phyloP scores from a whole-genome alignment of 768 basidiomycete species.

The Favolaschia claudopus region DNA sequence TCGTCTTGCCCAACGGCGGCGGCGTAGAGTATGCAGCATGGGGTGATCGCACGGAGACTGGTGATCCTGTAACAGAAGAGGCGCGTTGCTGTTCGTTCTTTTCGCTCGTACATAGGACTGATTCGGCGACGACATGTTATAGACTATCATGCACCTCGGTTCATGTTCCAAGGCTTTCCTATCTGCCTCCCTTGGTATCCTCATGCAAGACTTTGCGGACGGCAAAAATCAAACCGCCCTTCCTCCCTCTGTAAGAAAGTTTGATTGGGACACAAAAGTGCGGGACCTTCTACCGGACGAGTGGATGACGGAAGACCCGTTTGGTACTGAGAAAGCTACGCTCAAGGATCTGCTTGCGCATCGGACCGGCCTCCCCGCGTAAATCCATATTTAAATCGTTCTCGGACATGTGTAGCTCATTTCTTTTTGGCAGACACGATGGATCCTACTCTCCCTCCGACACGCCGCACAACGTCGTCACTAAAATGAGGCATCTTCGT shows the following conservation, averaged over 20 bases:
- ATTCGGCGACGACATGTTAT: neutral
- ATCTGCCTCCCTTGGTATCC: slow-evolving; percentile 45
- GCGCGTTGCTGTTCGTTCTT: slow-evolving; percentile 36
- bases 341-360: slow-evolving; percentile 46
- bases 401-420: neutral
- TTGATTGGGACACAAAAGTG: slow-evolving; percentile 47
- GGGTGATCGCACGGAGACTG: slow-evolving; percentile 45
- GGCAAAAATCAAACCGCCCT: slow-evolving; percentile 44
- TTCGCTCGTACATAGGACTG: neutral
- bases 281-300: slow-evolving; percentile 45
- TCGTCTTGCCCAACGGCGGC: slow-evolving; percentile 35
- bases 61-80: slow-evolving; percentile 38
- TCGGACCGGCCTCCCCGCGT: slow-evolving; percentile 45
- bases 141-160: slow-evolving; percentile 48
- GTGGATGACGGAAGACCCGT: slow-evolving; percentile 52
- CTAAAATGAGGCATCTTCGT: slow-evolving; percentile 35
- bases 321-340: slow-evolving; percentile 44
- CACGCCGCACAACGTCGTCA: slow-evolving; percentile 31
- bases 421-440: slow-evolving; percentile 36
- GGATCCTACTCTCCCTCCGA: slow-evolving; percentile 32
- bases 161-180: slow-evolving; percentile 51
- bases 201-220: slow-evolving; percentile 48
- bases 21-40: slow-evolving; percentile 39
- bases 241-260: slow-evolving; percentile 34
- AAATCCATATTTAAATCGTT: neutral